A percentile compares a stretch with the other conserved stretches of the same genome.
Conservation (phyloP, 2,329 filamentous ascomycete species). For the Ophiosphaerella narmari region DNA sequence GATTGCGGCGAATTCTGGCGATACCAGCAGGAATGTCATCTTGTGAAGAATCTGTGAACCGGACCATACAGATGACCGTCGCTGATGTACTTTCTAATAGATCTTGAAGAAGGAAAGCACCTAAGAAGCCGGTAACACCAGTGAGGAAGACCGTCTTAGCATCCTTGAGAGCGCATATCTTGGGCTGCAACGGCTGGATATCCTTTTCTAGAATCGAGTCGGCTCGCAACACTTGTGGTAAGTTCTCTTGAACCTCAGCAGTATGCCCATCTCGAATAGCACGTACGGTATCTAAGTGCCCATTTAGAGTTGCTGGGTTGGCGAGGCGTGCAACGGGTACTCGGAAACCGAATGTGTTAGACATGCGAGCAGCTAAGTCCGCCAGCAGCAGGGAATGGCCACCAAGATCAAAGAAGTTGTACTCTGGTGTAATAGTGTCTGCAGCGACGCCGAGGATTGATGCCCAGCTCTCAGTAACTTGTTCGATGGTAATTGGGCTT, state of each 20-base stretch:
- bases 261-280: conserved; percentile 73
- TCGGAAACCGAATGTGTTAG: conserved; percentile 72
- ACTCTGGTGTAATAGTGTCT: conserved; percentile 66
- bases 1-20: conserved; percentile 73
- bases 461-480: conserved; percentile 74
- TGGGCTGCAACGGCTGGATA: conserved; percentile 62
- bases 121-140: conserved; percentile 76
- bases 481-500: conserved; percentile 68
- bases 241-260: conserved; percentile 74
- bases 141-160: conserved; percentile 73
- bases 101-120: conserved; percentile 73
- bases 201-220: conserved; percentile 72
- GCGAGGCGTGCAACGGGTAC: conserved; percentile 73
- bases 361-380: conserved; percentile 72
- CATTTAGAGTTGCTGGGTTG: conserved; percentile 71
- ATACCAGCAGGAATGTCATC: conserved; percentile 69
- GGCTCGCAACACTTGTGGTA: conserved; percentile 69
- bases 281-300: conserved; percentile 73
- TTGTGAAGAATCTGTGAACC: conserved; percentile 69
- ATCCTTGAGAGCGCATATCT: conserved; percentile 64
- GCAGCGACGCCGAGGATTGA: conserved; percentile 68
- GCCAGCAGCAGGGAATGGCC: conserved; percentile 80
- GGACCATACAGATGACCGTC: conserved; percentile 72
- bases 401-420: conserved; percentile 81
- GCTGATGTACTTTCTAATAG: conserved; percentile 71